Evolutionary conservation across 2,329 filamentous ascomycete genomes (phyloP).

Genomic region (Epichloe sylvatica): DNA sequence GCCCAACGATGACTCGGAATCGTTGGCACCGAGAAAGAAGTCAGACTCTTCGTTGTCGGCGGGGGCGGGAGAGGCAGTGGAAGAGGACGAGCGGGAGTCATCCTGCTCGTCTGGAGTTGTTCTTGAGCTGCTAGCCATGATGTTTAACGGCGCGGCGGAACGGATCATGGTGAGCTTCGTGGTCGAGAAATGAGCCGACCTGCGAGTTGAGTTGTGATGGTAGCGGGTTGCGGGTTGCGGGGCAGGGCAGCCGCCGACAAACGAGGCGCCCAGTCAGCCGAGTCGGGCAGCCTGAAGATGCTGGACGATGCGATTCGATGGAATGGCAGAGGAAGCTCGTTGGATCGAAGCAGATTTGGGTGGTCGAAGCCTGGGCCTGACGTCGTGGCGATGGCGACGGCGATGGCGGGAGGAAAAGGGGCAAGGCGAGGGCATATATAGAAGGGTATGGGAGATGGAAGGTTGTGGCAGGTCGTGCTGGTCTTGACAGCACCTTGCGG

Average conservation of each 20-base stretch:
- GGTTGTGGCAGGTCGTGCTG: not conserved
- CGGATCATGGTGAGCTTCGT: slow-evolving; percentile 6
- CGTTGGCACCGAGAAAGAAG: slow-evolving; percentile 78
- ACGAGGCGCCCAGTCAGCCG: slow-evolving; percentile 3
- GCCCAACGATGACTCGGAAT: slow-evolving; percentile 83
- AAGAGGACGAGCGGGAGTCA: slow-evolving; percentile 48
- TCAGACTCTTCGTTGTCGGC: slow-evolving; percentile 85
- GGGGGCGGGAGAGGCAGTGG: slow-evolving; percentile 60
- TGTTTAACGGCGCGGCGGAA: slow-evolving; percentile 7
- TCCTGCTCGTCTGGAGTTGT: slow-evolving; percentile 24
- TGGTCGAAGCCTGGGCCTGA: not conserved
- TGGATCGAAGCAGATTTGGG: not conserved
- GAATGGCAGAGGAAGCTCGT: not conserved
- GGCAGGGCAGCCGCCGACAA: not conserved
- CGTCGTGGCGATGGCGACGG: not conserved
- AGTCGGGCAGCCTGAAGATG: not conserved
- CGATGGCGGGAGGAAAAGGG: not conserved
- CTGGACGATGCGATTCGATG: not conserved
- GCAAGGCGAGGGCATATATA: no score
- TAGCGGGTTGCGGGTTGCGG: not conserved
- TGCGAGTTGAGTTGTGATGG: not conserved
- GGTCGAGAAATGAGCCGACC: not conserved
- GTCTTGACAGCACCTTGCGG: not conserved
- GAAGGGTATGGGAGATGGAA: not conserved
- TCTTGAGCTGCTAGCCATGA: slow-evolving; percentile 10